Base-by-base conservation (phyloP, 352 stramenopile genomes). In the Phytophthora parvispora region DNA sequence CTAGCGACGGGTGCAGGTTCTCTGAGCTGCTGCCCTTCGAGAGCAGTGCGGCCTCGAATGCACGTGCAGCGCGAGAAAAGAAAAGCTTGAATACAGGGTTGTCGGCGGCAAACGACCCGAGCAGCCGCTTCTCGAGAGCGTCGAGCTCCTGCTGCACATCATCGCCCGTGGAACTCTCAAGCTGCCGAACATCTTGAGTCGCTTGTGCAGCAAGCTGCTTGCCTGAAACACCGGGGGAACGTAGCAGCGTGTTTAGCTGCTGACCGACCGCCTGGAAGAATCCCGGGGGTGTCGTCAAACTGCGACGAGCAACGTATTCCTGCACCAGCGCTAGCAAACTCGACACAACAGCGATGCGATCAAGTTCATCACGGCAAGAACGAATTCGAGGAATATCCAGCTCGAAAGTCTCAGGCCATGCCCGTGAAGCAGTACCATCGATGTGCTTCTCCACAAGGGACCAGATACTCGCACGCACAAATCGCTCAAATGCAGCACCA, bases 381-480 rank as follows among this genome's bases (percentile, higher is more conserved):
- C 83, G 81, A 28, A 94, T 59, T 29, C 82, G 85, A 25, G 79
- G 77, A 2, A 81, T 55, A 54, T 95, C 87, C 25, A 92, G 55
- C 20, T 73, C 61, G 59, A 93, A 93, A 12, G 84, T 83, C 54
- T 95, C 87, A 0, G 87, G 87, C 86, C 85, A 93, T 4, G 75
- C 43, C n/a, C 72, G 70, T 3, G 64, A 60, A 0, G 55, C 50
- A 28, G 22, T 59, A 12, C 75, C 84, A 42, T 86, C 85, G 24
- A 92, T 87, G 58, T 90, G 56, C n/a, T 72, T 88, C 2, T 67
- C 61, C 15, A 91, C 67, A 10, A 95, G 32, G 18, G 77, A 28
- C 57, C 88, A 77, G 36, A 91, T 81, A 56, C 72, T 82, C 1
- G 59, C 28, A 8, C 75, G 78, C 1, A 93, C 45, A 34, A 92